phyloP scores from a whole-genome alignment of 2,329 filamentous ascomycete species.

The Bipolaris gigantea region DNA sequence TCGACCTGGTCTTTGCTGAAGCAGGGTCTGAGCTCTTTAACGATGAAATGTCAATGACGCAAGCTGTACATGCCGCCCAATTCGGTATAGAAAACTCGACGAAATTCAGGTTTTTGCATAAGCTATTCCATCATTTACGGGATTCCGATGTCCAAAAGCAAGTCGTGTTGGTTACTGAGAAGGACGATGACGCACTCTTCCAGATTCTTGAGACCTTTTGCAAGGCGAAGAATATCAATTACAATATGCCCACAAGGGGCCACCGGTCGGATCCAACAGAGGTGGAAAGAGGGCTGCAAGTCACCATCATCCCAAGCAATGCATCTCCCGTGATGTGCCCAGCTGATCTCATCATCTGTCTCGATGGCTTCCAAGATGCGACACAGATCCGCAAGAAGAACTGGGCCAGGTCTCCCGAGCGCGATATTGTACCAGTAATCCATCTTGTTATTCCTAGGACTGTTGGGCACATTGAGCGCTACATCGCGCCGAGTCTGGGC shows the following conservation, averaged over 20 bases:
- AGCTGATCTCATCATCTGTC: conserved; percentile 47
- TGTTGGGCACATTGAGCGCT: conserved; percentile 50
- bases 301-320: conserved; percentile 43
- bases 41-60: conserved; percentile 14
- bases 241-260: conserved; percentile 28
- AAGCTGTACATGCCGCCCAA: conserved; percentile 23
- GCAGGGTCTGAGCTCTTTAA: conserved; percentile 13
- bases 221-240: conserved; percentile 27
- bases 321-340: conserved; percentile 23
- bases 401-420: conserved; percentile 27
- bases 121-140: conserved; percentile 26
- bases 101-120: conserved; percentile 40
- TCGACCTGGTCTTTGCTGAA: conserved; percentile 36
- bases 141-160: conserved; percentile 25
- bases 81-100: conserved; percentile 36
- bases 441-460: conserved; percentile 48
- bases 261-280: conserved; percentile 10
- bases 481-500: conserved; percentile 29
- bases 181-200: conserved; percentile 27
- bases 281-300: conserved; percentile 21
- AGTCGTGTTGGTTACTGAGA: conserved; percentile 32
- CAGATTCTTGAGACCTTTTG: conserved; percentile 33
- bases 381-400: conserved; percentile 28
- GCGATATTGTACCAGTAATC: conserved; percentile 34
- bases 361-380: conserved; percentile 42